Conservation (phyloP, 1,139 yeast species). For the Scheffersomyces titani region DNA sequence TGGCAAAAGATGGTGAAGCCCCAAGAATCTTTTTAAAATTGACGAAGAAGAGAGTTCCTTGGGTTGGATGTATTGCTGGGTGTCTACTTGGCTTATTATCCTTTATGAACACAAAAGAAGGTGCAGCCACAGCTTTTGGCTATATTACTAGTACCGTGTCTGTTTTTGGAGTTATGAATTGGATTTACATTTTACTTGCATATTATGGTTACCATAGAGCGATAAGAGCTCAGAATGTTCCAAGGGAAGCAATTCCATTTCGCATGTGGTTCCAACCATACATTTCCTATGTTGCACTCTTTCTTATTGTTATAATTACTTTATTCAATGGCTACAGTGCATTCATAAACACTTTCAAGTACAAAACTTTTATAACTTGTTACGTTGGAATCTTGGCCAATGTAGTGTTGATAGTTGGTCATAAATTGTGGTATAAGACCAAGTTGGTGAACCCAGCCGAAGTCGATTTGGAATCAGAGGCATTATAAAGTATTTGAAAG, state of each 20-base stretch:
- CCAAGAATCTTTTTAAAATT: slow-evolving; percentile 9
- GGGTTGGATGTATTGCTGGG: neutral
- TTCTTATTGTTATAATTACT: slow-evolving; percentile 17
- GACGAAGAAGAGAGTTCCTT: slow-evolving; percentile 12
- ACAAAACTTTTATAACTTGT: slow-evolving; percentile 12
- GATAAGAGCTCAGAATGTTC: slow-evolving; percentile 8
- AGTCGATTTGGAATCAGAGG: neutral
- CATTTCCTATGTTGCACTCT: slow-evolving; percentile 18
- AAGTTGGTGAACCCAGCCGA: slow-evolving; percentile 2
- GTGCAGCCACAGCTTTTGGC: slow-evolving; percentile 15
- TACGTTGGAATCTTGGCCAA: slow-evolving; percentile 11
- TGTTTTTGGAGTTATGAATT: slow-evolving; percentile 17
- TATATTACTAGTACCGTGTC: slow-evolving; percentile 16
- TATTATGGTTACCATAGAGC: slow-evolving; percentile 12
- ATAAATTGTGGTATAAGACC: slow-evolving; percentile 4
- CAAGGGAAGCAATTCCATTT: slow-evolving; percentile 13
- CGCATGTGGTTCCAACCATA: slow-evolving; percentile 20
- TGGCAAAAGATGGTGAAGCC: slow-evolving; percentile 4
- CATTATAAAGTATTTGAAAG: neutral
- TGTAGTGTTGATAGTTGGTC: slow-evolving; percentile 6
- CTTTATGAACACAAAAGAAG: neutral
- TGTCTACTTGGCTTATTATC: slow-evolving; percentile 1
- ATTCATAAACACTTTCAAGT: slow-evolving; percentile 21
- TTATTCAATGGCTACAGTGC: slow-evolving; percentile 24
- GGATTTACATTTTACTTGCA: slow-evolving; percentile 13